Conservation (phyloP, 257 asterid species). For the Striga asiatica region DNA sequence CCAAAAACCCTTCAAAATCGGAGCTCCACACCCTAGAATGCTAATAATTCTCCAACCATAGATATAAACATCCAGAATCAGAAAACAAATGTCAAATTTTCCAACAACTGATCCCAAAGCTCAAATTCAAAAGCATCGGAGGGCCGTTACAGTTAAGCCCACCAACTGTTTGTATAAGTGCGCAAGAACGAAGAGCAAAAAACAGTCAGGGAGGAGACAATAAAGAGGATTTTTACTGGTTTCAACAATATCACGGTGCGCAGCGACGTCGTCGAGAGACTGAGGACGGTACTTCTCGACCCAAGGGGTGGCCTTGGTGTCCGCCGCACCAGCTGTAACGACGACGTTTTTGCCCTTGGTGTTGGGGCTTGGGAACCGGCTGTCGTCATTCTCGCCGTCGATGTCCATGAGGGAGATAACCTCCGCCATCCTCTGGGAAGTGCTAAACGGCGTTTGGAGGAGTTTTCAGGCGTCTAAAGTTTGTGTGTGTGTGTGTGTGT, state of each 20-base stretch:
- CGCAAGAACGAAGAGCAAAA: not conserved
- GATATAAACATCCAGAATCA: not conserved
- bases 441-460: conserved; percentile 8
- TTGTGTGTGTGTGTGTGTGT: no score
- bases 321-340: conserved; percentile 28
- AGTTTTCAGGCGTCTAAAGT: conserved; percentile 10
- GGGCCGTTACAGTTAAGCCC: not conserved
- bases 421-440: conserved; percentile 36
- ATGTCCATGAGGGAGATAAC: no score
- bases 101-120: no score
- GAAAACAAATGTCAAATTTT: conserved; percentile 5
- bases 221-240: conserved; percentile 39
- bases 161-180: conserved; percentile 27
- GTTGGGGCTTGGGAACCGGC: conserved; percentile 10
- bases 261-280: conserved; percentile 92
- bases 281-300: conserved; percentile 97
- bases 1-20: not conserved
- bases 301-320: conserved; percentile 73
- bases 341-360: conserved; percentile 53
- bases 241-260: conserved; percentile 89
- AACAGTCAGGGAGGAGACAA: not conserved
- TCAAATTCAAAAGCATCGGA: not conserved
- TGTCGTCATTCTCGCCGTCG: conserved; percentile 22
- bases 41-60: no score
- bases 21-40: no score